Base-by-base conservation (phyloP, 371 early-diverging fungal species). In the Fennellomyces sp. region DNA sequence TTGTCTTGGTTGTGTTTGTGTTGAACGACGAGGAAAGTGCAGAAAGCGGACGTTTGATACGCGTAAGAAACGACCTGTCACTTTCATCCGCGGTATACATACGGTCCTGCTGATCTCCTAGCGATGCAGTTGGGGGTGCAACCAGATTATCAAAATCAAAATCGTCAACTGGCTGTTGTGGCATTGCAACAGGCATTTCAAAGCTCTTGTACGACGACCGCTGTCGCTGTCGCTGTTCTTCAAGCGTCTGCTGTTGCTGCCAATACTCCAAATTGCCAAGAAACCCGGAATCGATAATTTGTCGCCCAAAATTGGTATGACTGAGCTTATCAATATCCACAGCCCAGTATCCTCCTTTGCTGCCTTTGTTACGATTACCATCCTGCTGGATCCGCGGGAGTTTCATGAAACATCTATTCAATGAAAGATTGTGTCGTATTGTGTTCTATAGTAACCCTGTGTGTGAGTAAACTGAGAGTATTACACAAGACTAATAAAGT, bases 371-470 rank as follows among this genome's bases (percentile, higher is more conserved):
- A 47, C 67, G 70, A 17, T 51, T 63, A 19, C 57, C 65, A 45
- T 72, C 65, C 25, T 75, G 61, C 15, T 81, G 76, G 23, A 82
- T 76, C 27, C 90, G 75, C 6, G 91, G 91, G 26, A 89, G 75
- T 59, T 91, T 91, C 45, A 80, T 73, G 54, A 92, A 92, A 30
- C 80, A 82, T 53, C 80, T 76, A 61, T 92, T 92, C 49, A 92
- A 70, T 10, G 88, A 88, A 17, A 92, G 79, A 66, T 92, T 92
- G 73, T 92, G 92, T 19, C 92, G 73, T 30, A 65, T 91, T 87
- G 52, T 79, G 77, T 65, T 65, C 65, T 65, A 70, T 54, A 48
- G 56, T 60, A 53, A 76, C 2, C 23, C 10, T 17, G 17, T 17
- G 45, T 45, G 23, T 45, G 45, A 45, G 45, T 15, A 25, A n/a